These are phyloP conservation scores for Nepenthes mirabilis DNA, from an alignment of 148 eudicot species.

Conservation along the genomic window DNA sequence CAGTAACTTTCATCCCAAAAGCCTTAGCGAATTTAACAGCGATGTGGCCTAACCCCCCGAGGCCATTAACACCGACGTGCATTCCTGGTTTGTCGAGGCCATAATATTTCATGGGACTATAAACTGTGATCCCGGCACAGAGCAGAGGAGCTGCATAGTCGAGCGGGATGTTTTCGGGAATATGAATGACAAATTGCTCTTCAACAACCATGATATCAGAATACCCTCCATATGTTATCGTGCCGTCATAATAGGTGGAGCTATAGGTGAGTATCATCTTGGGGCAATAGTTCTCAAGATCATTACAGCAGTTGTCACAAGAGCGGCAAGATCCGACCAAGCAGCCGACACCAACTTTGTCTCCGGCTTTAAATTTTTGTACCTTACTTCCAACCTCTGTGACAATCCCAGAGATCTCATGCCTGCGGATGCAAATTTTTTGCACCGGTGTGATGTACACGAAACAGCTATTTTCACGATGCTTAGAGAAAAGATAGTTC, in stretches of 20 bases:
- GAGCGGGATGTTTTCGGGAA: constrained; percentile 12
- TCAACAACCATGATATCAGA: constrained; percentile 13
- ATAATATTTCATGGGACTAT: constrained; percentile 16
- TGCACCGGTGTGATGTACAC: too few relatives aligned
- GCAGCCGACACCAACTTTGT: constrained; percentile 22
- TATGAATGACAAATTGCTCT: constrained; percentile 9
- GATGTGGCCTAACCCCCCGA: constrained; percentile 23
- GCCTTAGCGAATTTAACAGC: constrained; percentile 24
- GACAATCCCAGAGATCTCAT: constrained; percentile 22
- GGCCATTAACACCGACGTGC: constrained; percentile 21
- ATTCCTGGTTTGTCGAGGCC: constrained; percentile 9
- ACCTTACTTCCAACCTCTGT: constrained; percentile 8
- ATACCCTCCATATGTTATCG: constrained; percentile 19
- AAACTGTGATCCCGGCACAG: constrained; percentile 21
- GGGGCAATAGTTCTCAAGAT: constrained; percentile 22
- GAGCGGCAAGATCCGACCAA: constrained; percentile 18
- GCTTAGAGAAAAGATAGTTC: too few relatives aligned
- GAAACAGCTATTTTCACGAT: too few relatives aligned
- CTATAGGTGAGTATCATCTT: constrained; percentile 9
- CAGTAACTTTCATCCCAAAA: constrained; percentile 15
- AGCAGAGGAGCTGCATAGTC: constrained; percentile 14
- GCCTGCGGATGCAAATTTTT: constrained; percentile 5
- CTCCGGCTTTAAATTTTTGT: constrained; percentile 12
- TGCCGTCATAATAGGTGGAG: constrained; percentile 9
- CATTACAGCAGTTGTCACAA: constrained; percentile 10